Evolutionary conservation across 75 land plant genomes (phyloP).

Genomic region (Cupressus sempervirens): DNA sequence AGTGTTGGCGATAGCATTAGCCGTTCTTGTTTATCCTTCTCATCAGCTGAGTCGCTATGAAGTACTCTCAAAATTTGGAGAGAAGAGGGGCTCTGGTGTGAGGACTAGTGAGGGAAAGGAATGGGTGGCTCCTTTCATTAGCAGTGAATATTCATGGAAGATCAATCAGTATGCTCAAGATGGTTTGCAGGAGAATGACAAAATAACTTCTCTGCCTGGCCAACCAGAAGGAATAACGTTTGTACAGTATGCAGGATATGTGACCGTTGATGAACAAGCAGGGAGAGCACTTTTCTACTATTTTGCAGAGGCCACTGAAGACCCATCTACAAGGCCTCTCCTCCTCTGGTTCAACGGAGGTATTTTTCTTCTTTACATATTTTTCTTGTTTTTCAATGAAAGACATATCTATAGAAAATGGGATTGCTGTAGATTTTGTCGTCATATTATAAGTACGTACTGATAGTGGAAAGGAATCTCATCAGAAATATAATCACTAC

Average conservation of each 20-base stretch:
- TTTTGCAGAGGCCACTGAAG: not conserved
- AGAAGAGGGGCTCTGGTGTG: too few relatives aligned
- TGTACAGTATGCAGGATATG: constrained; percentile 32
- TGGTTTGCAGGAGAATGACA: constrained; percentile 19
- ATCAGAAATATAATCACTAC: too few relatives aligned
- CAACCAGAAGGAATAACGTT: constrained; percentile 27
- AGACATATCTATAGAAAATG: too few relatives aligned
- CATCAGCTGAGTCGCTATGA: not conserved
- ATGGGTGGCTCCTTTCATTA: not conserved
- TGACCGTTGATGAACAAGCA: constrained; percentile 25
- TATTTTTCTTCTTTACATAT: too few relatives aligned
- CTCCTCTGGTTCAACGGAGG: constrained; percentile 15
- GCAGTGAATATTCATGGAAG: not conserved
- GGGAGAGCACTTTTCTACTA: constrained; percentile 22
- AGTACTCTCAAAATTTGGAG: not conserved
- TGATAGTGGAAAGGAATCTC: too few relatives aligned
- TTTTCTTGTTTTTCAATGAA: not conserved
- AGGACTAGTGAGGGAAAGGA: not conserved
- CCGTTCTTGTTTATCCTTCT: not conserved
- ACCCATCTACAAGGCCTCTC: not conserved
- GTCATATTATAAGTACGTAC: too few relatives aligned
- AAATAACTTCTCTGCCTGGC: constrained; percentile 27
- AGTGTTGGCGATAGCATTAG: not conserved
- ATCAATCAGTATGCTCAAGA: not conserved
- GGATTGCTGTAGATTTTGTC: too few relatives aligned